phyloP scores from a whole-genome alignment of 2,329 filamentous ascomycete genomes.

The Sporothrix pallida region DNA sequence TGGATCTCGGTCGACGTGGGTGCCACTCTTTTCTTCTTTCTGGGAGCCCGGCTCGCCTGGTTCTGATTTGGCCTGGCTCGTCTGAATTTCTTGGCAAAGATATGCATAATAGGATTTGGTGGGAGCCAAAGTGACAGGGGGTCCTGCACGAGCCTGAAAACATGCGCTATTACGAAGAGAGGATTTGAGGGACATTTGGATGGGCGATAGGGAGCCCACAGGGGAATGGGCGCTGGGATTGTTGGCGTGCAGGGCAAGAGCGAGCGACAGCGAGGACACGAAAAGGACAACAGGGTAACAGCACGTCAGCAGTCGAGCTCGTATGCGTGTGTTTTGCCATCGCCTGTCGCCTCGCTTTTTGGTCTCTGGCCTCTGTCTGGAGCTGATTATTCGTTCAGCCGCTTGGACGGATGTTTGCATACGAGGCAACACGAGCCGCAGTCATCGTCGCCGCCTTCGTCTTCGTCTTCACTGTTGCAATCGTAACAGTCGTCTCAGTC shows the following conservation, averaged over 20 bases:
- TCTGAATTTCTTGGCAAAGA: neutral
- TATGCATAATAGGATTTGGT: conserved; percentile 3
- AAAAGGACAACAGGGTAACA: too few species aligned
- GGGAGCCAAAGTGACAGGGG: too few species aligned
- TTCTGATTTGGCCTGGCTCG: neutral
- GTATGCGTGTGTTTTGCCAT: neutral
- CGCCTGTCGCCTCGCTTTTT: too few species aligned
- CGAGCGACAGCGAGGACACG: too few species aligned
- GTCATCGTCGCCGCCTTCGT: neutral
- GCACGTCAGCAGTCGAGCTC: neutral
- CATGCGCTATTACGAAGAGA: too few species aligned
- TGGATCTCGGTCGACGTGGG: neutral
- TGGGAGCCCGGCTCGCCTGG: neutral
- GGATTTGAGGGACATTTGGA: too few species aligned
- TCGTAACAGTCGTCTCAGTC: too few species aligned
- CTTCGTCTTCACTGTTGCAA: neutral
- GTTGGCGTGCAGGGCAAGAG: too few species aligned
- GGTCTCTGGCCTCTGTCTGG: neutral
- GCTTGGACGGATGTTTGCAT: neutral
- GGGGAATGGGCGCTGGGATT: too few species aligned
- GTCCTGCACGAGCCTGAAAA: too few species aligned
- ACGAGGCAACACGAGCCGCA: conserved; percentile 8
- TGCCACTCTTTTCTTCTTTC: neutral
- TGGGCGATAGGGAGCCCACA: too few species aligned
- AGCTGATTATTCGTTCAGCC: neutral